Percentiles rank a stretch among this genome's conserved stretches.
phyloP scores from a whole-genome alignment of 176 grass and related monocot genomes.

The Lolium perenne region DNA sequence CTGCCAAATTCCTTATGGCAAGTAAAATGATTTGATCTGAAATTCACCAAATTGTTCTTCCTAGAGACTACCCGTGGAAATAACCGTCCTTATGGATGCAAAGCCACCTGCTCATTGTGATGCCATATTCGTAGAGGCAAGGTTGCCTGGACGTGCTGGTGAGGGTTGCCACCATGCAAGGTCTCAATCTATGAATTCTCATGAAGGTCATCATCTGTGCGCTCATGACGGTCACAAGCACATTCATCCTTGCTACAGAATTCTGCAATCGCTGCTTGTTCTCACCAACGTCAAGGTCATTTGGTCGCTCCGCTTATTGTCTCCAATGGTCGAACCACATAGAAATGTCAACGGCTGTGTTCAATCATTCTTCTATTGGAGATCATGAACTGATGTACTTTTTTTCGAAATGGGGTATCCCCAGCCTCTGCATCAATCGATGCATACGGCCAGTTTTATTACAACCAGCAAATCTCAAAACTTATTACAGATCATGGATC shows the following conservation, averaged over 20 bases:
- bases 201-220: background rate
- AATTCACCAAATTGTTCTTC: background rate
- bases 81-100: background rate
- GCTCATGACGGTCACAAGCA: background rate
- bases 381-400: background rate
- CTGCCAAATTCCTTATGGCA: conserved; percentile 2
- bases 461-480: too few species aligned
- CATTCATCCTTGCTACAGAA: background rate
- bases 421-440: too few species aligned
- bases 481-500: too few species aligned
- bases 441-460: too few species aligned
- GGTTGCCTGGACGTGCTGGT: conserved; percentile 4
- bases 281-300: background rate
- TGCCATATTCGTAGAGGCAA: background rate
- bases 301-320: background rate
- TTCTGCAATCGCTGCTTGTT: conserved; percentile 7
- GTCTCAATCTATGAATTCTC: background rate
- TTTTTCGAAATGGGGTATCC: too few species aligned
- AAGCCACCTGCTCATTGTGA: background rate
- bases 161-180: conserved; percentile 1
- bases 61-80: background rate
- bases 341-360: background rate
- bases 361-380: conserved; percentile 4
- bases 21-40: background rate
- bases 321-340: background rate